A percentile compares a stretch with the other conserved stretches of the same genome.
phyloP scores from a whole-genome alignment of 768 basidiomycete genomes.

The Lactifluus subvellereus region DNA sequence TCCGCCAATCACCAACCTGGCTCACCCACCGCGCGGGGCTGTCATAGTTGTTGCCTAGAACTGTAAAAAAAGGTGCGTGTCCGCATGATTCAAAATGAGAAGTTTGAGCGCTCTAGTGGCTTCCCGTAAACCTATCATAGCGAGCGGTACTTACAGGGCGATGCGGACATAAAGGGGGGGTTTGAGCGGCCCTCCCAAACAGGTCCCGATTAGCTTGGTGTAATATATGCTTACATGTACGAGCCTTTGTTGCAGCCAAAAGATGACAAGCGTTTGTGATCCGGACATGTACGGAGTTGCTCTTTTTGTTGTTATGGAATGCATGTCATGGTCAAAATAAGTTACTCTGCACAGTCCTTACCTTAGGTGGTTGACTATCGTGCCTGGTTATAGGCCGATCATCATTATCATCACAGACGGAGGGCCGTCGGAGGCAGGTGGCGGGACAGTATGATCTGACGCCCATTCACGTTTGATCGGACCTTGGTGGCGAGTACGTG shows the following conservation, averaged over 20 bases:
- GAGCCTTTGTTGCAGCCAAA: too few species aligned
- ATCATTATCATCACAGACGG: not conserved
- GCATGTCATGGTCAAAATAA: not conserved
- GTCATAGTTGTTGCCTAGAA: not conserved
- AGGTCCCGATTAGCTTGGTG: not conserved
- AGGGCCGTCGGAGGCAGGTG: too few species aligned
- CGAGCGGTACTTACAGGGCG: not conserved
- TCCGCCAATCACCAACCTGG: too few species aligned
- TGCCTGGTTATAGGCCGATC: not conserved
- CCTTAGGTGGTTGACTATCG: not conserved
- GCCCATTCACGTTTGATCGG: not conserved
- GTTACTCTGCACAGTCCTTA: not conserved
- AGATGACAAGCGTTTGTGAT: too few species aligned
- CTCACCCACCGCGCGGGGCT: too few species aligned
- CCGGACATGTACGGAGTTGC: too few species aligned
- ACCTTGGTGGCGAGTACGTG: not conserved
- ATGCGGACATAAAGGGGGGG: not conserved
- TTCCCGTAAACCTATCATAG: not conserved
- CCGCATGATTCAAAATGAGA: not conserved
- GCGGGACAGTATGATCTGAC: too few species aligned
- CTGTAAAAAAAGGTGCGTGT: not conserved
- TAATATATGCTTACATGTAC: too few species aligned
- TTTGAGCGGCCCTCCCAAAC: not conserved
- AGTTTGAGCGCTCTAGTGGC: not conserved
- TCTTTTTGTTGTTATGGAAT: not conserved